Conservation (phyloP, 1,284 basidiomycete species). For the Naganishia sp. region DNA sequence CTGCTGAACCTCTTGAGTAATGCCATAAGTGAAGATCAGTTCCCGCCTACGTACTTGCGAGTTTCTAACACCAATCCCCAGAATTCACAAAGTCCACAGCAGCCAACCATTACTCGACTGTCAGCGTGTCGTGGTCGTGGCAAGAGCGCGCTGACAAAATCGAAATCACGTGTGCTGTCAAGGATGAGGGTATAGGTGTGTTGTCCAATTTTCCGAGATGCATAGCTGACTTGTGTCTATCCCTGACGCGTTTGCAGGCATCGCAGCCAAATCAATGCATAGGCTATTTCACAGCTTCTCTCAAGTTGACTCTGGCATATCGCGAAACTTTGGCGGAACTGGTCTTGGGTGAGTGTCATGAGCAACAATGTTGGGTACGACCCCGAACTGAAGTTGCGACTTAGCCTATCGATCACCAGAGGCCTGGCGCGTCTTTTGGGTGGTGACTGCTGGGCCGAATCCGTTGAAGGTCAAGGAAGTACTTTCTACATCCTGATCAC, state of each 20-base stretch:
- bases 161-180: conserved; percentile 39
- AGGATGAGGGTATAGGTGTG: conserved; percentile 45
- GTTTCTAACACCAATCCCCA: neutral
- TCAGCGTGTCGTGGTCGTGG: conserved; percentile 24
- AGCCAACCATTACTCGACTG: conserved; percentile 24
- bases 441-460: conserved; percentile 46
- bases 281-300: conserved; percentile 50
- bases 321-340: conserved; percentile 35
- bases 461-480: conserved; percentile 46
- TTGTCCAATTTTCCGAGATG: neutral
- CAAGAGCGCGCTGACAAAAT: conserved; percentile 24
- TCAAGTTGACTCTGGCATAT: conserved; percentile 50
- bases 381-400: neutral
- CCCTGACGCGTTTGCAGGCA: conserved; percentile 3
- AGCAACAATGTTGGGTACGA: no score
- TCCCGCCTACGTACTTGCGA: neutral
- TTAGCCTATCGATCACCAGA: conserved; percentile 46
- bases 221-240: neutral
- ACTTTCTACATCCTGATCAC: conserved; percentile 49
- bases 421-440: conserved; percentile 47
- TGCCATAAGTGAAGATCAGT: conserved; percentile 39
- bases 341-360: conserved; percentile 40
- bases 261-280: conserved; percentile 37
- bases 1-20: conserved; percentile 40
- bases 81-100: conserved; percentile 41